Evolutionary conservation across 768 basidiomycete species (phyloP), one percentile per base, ranked within the genome.

Genomic region (Mycena leptocephala): DNA sequence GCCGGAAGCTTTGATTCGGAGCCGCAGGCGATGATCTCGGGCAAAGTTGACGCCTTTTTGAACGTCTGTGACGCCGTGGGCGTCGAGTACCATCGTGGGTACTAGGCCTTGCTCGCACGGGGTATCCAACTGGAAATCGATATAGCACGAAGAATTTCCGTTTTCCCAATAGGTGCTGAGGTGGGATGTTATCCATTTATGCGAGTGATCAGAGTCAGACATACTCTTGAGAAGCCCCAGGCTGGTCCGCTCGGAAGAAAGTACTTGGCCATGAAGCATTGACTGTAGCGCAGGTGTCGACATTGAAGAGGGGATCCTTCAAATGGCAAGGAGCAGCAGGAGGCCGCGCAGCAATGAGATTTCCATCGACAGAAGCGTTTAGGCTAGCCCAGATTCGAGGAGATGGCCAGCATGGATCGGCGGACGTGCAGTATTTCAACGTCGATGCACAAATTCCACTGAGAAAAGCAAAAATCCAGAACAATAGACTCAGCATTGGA

Each of bases 71-170:
- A 70, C 72, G 10, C 72, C 72, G n/a, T 74, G 76, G n/a, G 65
- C 79, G 39, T 82, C 80, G 16, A 83, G 79, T 13, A 78, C 79
- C 10, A 80, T 74, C 32, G 64, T 73, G 7, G 80, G 78, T 11
- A 84, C 79, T 4, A 51, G 64, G 0, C 79, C 81, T 63, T 81
- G 82, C 37, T 67, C 74, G 56, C 83, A 84, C 16, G n/a, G 65
- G 9, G 66, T 75, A 5, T 70, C 68, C 56, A 83, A 62, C 8
- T 62, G 67, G 32, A 86, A 87, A 32, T 88, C 84, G 63, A 88
- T 37, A 16, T 79, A 82, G 35, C 77, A 82, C 22, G 65, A 72
- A 6, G 71, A 32, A 20, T 72, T 72, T 43, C 71, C 71, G 71
- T 72, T 72, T 72, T 72, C 71, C 71, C 71, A 72, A 41, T 72